Percentiles rank a stretch among this genome's conserved stretches.
These are phyloP conservation scores for Didymella lethalis DNA, from an alignment of 2,329 filamentous ascomycete species.

Conservation along the genomic window DNA sequence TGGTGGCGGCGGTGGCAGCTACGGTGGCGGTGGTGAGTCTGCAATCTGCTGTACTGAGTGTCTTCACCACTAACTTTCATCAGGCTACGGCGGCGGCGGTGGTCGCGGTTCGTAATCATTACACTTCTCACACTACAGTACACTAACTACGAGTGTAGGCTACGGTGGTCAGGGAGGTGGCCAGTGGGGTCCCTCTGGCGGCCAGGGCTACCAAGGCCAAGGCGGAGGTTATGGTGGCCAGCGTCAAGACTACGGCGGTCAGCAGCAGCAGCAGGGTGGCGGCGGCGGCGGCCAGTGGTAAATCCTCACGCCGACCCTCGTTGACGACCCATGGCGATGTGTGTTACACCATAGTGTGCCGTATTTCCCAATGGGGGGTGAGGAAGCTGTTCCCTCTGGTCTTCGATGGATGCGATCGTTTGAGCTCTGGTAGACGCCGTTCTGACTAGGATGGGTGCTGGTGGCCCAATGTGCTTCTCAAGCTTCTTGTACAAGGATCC, in stretches of 20 bases:
- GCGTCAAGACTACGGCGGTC: conserved; percentile 36
- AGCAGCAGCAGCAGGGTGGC: conserved; percentile 41
- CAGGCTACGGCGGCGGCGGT: conserved; percentile 33
- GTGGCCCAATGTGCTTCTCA: conserved; percentile 34
- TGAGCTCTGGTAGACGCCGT: conserved; percentile 35
- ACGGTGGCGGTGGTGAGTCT: conserved; percentile 33
- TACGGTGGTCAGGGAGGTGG: conserved; percentile 39
- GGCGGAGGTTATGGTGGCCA: conserved; percentile 42
- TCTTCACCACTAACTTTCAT: conserved; percentile 13
- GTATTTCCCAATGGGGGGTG: conserved; percentile 20
- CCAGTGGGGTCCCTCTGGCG: conserved; percentile 35
- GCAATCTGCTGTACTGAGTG: not conserved
- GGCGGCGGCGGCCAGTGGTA: conserved; percentile 49
- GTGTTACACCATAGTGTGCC: conserved; percentile 22
- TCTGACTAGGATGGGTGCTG: conserved; percentile 38
- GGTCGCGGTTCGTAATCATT: conserved; percentile 27
- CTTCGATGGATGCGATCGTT: conserved; percentile 26
- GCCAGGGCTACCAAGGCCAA: conserved; percentile 40
- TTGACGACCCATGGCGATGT: conserved; percentile 22
- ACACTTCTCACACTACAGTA: not conserved
- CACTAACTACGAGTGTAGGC: conserved; percentile 16
- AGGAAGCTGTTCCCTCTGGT: conserved; percentile 16
- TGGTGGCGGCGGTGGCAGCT: conserved; percentile 42
- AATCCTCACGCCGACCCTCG: conserved; percentile 20
- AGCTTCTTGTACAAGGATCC: conserved; percentile 30